Conservation (phyloP, 352 stramenopile species). For the Phytophthora fragariae region DNA sequence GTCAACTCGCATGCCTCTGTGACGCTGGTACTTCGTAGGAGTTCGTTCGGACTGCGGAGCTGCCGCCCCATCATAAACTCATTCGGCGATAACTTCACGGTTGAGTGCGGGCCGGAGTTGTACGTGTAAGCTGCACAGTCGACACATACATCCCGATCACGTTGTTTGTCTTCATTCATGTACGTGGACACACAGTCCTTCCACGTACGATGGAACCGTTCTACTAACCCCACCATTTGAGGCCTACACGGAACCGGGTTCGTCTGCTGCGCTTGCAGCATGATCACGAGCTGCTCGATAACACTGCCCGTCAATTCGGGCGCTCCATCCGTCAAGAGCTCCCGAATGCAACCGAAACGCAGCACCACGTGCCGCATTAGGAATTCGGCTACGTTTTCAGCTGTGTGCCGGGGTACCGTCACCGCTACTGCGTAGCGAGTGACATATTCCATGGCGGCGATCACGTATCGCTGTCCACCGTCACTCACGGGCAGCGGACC, state of each 20-base stretch:
- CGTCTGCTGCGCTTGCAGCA: background rate
- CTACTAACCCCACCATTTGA: background rate
- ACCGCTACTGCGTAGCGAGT: background rate
- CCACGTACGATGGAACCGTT: background rate
- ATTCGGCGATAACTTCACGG: background rate
- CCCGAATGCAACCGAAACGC: background rate
- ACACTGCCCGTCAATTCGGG: background rate
- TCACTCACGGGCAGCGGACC: background rate
- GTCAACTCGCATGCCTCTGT: background rate
- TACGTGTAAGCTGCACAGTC: background rate
- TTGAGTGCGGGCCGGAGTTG: background rate
- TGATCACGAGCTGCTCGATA: background rate
- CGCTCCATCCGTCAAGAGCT: background rate
- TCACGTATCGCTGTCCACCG: background rate
- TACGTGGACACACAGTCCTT: background rate
- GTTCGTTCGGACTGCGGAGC: background rate
- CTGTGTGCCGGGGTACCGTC: background rate
- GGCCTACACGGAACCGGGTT: background rate
- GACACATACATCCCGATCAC: background rate
- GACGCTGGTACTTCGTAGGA: background rate
- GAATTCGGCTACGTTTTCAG: background rate
- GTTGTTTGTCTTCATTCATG: background rate
- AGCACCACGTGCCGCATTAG: background rate
- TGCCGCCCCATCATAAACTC: conserved; percentile 1
- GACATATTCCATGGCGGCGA: background rate